Base-by-base conservation (phyloP, 2,329 filamentous ascomycete species). In the Venturia asperata region DNA sequence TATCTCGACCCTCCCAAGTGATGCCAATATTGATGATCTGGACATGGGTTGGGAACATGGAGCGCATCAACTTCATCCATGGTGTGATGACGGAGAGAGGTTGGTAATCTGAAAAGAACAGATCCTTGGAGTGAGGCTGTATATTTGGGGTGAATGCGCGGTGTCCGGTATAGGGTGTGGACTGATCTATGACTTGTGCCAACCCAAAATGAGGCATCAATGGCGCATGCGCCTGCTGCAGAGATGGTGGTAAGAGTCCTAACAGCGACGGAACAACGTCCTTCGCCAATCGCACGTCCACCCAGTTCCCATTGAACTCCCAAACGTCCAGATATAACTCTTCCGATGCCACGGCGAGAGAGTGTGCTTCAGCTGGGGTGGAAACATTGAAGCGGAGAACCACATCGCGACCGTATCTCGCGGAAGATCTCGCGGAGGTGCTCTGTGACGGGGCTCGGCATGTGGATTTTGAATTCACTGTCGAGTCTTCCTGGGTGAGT, bases 61-160 rank as follows among this genome's bases (percentile, higher is more conserved):
- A 93, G 56, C 91, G 85, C 69, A 97, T 83, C 47, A 97, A 83
- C 61, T 86, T 87, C 88, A 97, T 92, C 94, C 94, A 99, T 43
- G 89, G 90, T n/a, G 84, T 79, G 66, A 96, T 89, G 58, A 91
- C 92, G 3, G 89, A 86, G 27, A 95, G 80, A 1, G 92, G 91
- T 72, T 97, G 94, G 75, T 97, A 99, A 72, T 97, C 87, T 63
- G 86, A 84, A 77, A 99, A 97, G 79, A 97, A 97, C 47, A 96
- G 80, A 72, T 92, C 91, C 66, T 87, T 84, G n/a, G 78, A 72
- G 65, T 73, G 21, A 73, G 68, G 49, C 73, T 70, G 15, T 65
- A 67, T 76, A 64, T 70, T 74, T 69, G 69, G 73, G 72, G 21
- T 68, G 70, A 34, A 70, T 66, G 41, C 71, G 68, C 39, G 70